These are phyloP conservation scores for Amanita rimosa DNA, from an alignment of 768 basidiomycete genomes.

Conservation along the genomic window DNA sequence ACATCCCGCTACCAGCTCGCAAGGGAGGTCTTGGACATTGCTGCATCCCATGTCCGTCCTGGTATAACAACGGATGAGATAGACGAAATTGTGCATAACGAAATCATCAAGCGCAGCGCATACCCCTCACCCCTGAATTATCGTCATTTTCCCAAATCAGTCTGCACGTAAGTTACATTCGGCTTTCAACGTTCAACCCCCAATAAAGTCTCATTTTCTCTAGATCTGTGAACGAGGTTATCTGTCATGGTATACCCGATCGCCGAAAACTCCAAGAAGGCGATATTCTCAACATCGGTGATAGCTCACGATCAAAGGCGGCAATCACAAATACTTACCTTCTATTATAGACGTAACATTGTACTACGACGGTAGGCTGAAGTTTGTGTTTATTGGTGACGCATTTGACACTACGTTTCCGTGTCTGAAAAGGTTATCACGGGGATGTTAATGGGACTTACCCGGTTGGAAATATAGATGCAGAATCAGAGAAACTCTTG, in stretches of 20 bases:
- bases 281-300: conserved; percentile 93
- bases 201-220: background rate
- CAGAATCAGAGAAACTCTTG: conserved; percentile 75
- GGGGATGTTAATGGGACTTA: conserved; percentile 91
- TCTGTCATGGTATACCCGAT: conserved; percentile 97
- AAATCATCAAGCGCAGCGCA: conserved; percentile 77
- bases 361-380: conserved; percentile 57
- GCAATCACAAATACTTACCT: conserved; percentile 4
- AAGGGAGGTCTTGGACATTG: conserved; percentile 88
- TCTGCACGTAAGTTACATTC: conserved; percentile 62
- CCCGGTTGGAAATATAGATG: conserved; percentile 78
- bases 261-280: conserved; percentile 76
- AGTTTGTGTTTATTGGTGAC: background rate
- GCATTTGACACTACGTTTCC: background rate
- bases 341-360: conserved; percentile 55
- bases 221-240: conserved; percentile 88
- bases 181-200: background rate
- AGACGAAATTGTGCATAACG: conserved; percentile 89
- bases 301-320: conserved; percentile 3
- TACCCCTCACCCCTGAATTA: conserved; percentile 96
- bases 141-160: conserved; percentile 84
- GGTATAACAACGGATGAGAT: conserved; percentile 95
- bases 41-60: conserved; percentile 77
- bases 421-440: conserved; percentile 57
- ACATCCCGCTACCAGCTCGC: conserved; percentile 42